Evolutionary conservation across 352 stramenopile species (phyloP), one percentile per base, ranked within the genome.

Genomic region (Phytophthora tentaculata): DNA sequence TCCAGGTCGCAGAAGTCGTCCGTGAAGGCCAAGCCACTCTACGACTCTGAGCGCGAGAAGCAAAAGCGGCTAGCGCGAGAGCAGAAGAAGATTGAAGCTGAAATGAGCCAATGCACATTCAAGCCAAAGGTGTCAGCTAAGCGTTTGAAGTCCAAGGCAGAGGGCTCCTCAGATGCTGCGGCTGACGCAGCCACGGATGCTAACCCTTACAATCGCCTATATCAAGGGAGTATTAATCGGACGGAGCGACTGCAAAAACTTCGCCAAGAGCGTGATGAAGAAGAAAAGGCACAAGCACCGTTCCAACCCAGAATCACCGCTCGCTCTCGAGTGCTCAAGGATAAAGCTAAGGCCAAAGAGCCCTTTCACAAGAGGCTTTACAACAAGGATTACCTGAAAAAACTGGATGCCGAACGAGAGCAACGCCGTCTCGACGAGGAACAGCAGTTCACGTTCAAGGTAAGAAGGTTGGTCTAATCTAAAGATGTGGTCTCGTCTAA

Each of bases 341-440:
- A 35, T 4, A 62, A 74, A 53, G 28, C 67, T 16, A 71, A 71
- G 22, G 61, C 57, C 10, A 89, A 81, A 48, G 68, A 94, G 35
- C 85, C 87, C 14, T 94, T 95, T 43, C 78, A 94, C 56, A 80
- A 92, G 29, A 74, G 87, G 8, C 58, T 95, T 23, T 95, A 88
- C 59, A 89, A 80, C 69, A 95, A 94, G 28, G 87, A 94, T 39
- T 69, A 93, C 43, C 62, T 90, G 68, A 85, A 91, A 26, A 86
- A 83, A 28, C 61, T 92, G 23, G 74, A 77, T 32, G 75, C 80
- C 0, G 79, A 91, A 7, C 79, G 87, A 10, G 85, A 95, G 63
- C 85, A 91, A 55, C 85, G 84, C 47, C 88, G 87, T 41, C 65
- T 93, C 1, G 81, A 95, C 57, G 80, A 87, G 23, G 87, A 93